Conservation (phyloP, 495 filamentous ascomycete genomes). For the Daldinia decipiens region DNA sequence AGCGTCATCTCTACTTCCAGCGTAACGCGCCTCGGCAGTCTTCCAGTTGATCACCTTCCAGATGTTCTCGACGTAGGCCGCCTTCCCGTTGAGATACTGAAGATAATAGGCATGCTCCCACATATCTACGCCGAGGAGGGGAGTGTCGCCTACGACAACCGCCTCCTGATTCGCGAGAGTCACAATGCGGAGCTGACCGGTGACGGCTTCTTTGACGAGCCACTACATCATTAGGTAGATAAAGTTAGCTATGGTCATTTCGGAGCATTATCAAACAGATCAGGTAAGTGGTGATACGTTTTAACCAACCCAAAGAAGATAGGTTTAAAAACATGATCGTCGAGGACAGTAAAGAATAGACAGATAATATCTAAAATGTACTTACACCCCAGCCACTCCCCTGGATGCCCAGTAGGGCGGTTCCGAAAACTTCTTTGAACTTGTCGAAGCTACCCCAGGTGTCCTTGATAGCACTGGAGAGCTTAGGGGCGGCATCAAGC, state of each 20-base stretch:
- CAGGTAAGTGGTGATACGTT: not conserved
- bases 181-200: constrained; percentile 75
- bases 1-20: constrained; percentile 49
- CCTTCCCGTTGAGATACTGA: constrained; percentile 99
- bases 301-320: not conserved
- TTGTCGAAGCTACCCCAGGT: constrained; percentile 72
- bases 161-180: constrained; percentile 94
- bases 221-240: constrained; percentile 53
- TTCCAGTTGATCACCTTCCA: constrained; percentile 99
- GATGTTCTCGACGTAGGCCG: constrained; percentile 94
- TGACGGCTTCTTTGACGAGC: constrained; percentile 87
- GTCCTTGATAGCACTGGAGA: constrained; percentile 71
- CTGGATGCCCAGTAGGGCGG: constrained; percentile 68
- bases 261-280: not conserved
- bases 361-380: not conserved
- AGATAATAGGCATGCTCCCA: constrained; percentile 84
- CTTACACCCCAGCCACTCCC: constrained; percentile 73
- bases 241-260: constrained; percentile 12
- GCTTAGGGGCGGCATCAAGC: constrained; percentile 65
- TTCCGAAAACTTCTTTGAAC: constrained; percentile 81
- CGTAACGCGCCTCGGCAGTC: constrained; percentile 85
- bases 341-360: not conserved
- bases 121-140: constrained; percentile 93
- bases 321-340: not conserved
- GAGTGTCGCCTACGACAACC: constrained; percentile 84